Evolutionary conservation across 2,329 filamentous ascomycete species (phyloP), one percentile per base, ranked within the genome.

Genomic region (Aspergillus thermomutatus): DNA sequence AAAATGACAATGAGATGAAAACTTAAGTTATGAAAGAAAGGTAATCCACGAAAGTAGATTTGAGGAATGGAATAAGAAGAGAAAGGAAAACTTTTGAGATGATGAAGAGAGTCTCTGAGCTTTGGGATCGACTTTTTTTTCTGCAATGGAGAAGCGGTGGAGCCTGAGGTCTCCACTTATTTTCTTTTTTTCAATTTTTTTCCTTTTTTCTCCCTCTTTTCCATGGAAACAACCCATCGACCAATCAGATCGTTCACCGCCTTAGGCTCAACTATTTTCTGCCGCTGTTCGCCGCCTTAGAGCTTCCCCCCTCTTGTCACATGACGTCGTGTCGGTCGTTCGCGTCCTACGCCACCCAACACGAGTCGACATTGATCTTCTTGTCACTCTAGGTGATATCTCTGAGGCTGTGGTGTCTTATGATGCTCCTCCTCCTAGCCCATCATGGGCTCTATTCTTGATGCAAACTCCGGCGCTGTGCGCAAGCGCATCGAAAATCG

Each of bases 401-500:
- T 45, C 19, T 7, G 43, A 46, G 43, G 43, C 14, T 25, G 43
- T 25, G 11, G 43, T 46, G 19, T 46, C 43, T 21, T 52, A 68
- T 60, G 62, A 69, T 65, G 62, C 53, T 60, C 51, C 55, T 59
- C 17, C 25, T 17, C 28, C 50, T 58, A 49, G 68, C 67, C 65
- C 69, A 73, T 52, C 55, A 87, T 87, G 85, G 85, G 84, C 73
- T 87, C 85, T 60, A 77, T 82, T 63, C 77, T 86, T 60, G 82
- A 87, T 64, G 76, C 78, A 62, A 86, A 84, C 59, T 86, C 84
- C 37, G 78, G 75, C 57, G 74, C 79, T 31, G 82, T 86, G 64
- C 82, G 84, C 60, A 87, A 87, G 72, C 79, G 83, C 62, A 88
- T 88, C 64, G 83, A 85, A 60, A 81, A 76, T 60, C 85, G 79